Percentiles rank a stretch among this genome's conserved stretches.
Evolutionary conservation across 306 rosid genomes (phyloP).

Genomic region (Carpinus fangiana): DNA sequence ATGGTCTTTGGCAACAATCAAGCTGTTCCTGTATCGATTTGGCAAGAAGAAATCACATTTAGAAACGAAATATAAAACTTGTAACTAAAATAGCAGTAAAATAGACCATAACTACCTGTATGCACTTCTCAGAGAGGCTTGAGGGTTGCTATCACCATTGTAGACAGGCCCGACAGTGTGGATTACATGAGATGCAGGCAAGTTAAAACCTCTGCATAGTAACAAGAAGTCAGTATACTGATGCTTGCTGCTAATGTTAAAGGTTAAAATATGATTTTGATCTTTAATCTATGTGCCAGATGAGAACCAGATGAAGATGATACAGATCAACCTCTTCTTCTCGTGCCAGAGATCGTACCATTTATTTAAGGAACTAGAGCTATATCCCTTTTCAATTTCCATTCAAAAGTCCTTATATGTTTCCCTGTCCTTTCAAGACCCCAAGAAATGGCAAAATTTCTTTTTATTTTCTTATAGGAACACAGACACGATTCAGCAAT

Average conservation of each 20-base stretch:
- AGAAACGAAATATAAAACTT: neutral
- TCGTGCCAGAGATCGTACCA: neutral
- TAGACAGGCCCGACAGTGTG: conserved; percentile 88
- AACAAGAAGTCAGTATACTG: neutral
- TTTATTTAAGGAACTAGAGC: neutral
- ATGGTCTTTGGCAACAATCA: conserved; percentile 72
- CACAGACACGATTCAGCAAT: neutral
- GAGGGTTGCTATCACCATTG: conserved; percentile 41
- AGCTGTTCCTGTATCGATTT: conserved; percentile 61
- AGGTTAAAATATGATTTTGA: neutral
- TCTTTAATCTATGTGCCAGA: neutral
- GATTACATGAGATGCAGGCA: conserved; percentile 79
- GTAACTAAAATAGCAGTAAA: conserved; percentile 9
- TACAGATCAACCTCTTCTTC: too few relatives aligned
- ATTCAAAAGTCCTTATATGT: neutral
- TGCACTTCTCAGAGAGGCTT: conserved; percentile 61
- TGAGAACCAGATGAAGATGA: too few relatives aligned
- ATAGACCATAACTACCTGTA: conserved; percentile 53
- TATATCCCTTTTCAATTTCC: neutral
- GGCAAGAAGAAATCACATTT: neutral
- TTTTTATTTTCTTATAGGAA: too few relatives aligned
- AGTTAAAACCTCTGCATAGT: conserved; percentile 69
- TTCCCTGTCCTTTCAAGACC: neutral
- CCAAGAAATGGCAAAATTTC: neutral
- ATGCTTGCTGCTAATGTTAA: neutral